phyloP scores from a whole-genome alignment of 768 basidiomycete genomes.

The Pleurotus cornucopiae region DNA sequence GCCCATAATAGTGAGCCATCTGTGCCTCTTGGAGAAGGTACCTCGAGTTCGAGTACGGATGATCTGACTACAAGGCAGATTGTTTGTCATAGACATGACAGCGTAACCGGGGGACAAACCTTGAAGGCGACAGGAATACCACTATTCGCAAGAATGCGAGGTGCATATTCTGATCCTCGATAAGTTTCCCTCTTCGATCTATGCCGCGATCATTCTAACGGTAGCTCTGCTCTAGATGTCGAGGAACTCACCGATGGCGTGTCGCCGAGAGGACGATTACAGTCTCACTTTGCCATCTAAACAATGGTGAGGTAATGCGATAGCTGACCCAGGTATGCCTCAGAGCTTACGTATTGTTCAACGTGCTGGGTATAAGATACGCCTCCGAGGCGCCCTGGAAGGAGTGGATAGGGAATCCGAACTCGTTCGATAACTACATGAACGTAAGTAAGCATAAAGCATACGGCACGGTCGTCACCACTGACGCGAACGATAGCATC shows the following conservation, averaged over 20 bases:
- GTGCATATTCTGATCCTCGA: slow-evolving; percentile 74
- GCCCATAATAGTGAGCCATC: slow-evolving; percentile 65
- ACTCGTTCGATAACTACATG: slow-evolving; percentile 78
- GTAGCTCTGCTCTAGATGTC: too few relatives aligned
- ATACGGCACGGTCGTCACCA: slow-evolving; percentile 1
- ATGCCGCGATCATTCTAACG: not conserved
- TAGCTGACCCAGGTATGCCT: not conserved
- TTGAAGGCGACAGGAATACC: slow-evolving; percentile 78
- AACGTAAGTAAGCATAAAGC: too few relatives aligned
- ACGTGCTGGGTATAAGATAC: slow-evolving; percentile 78
- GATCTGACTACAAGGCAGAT: slow-evolving; percentile 43
- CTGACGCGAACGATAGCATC: slow-evolving; percentile 64
- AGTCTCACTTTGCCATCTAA: slow-evolving; percentile 33
- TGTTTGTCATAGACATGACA: not conserved
- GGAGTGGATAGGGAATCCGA: slow-evolving; percentile 76
- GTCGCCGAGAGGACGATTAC: slow-evolving; percentile 80
- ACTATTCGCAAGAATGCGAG: slow-evolving; percentile 67
- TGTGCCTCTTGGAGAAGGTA: slow-evolving; percentile 72
- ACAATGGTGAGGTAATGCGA: not conserved
- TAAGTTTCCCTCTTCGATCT: slow-evolving; percentile 53
- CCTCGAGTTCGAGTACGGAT: slow-evolving; percentile 57
- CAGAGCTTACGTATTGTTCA: slow-evolving; percentile 67
- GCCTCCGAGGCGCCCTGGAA: slow-evolving; percentile 89
- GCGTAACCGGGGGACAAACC: slow-evolving; percentile 27
- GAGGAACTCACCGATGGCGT: slow-evolving; percentile 24